A percentile compares a stretch with the other conserved stretches of the same genome.
Conservation (phyloP, 768 basidiomycete species). For the Leccinellum rugosiceps region DNA sequence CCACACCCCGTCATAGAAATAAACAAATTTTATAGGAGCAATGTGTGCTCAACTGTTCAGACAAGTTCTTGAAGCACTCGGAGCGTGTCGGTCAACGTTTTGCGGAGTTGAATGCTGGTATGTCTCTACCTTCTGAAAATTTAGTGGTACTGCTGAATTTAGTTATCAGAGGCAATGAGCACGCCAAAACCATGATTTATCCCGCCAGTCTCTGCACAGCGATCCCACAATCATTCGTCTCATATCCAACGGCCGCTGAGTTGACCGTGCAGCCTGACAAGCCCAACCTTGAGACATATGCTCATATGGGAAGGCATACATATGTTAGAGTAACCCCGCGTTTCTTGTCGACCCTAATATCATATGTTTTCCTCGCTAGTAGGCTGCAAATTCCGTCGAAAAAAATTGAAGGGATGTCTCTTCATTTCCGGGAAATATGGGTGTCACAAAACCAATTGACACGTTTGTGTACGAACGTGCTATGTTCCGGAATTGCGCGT, state of each 20-base stretch:
- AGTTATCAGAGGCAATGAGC: conserved; percentile 30
- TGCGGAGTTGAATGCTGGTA: conserved; percentile 89
- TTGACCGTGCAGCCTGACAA: conserved; percentile 12
- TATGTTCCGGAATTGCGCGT: background rate
- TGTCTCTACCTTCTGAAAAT: conserved; percentile 25
- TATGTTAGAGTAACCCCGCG: conserved; percentile 16
- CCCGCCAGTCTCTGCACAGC: background rate
- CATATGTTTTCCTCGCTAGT: conserved; percentile 5
- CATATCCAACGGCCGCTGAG: conserved; percentile 1
- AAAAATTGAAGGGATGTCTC: background rate
- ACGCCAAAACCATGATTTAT: conserved; percentile 28
- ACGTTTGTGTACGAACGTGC: background rate
- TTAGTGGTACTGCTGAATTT: background rate
- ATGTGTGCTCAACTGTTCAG: conserved; percentile 90
- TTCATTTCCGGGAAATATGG: background rate
- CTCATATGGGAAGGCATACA: conserved; percentile 14
- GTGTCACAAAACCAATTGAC: background rate
- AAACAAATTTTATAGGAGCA: conserved; percentile 56
- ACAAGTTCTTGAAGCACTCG: conserved; percentile 97
- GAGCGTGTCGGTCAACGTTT: conserved; percentile 91
- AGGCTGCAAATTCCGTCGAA: background rate
- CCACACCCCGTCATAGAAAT: conserved; percentile 1
- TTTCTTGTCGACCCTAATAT: conserved; percentile 12
- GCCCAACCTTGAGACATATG: conserved; percentile 4
- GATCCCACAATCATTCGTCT: background rate